A percentile compares a stretch with the other conserved stretches of the same genome.
Conservation (phyloP, 345 rosid genomes). For the Erodium maritimum region DNA sequence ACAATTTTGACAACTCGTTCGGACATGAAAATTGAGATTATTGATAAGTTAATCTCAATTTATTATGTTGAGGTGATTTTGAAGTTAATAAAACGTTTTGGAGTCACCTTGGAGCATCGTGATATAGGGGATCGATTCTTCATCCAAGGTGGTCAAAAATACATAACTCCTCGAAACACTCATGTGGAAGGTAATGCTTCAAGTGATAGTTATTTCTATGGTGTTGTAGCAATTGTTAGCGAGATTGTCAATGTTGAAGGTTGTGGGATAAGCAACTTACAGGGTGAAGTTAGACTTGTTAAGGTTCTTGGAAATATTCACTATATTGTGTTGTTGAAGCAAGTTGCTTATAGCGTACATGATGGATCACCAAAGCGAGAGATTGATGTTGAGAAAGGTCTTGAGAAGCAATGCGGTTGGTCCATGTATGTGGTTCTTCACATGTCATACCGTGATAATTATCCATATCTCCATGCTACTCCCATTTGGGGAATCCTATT, state of each 20-base stretch:
- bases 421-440: too few relatives aligned
- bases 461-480: too few relatives aligned
- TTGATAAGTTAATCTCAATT: constrained; percentile 77
- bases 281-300: constrained; percentile 94
- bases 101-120: constrained; percentile 60
- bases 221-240: constrained; percentile 91
- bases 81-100: constrained; percentile 87
- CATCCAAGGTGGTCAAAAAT: constrained; percentile 74
- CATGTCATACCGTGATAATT: too few relatives aligned
- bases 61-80: constrained; percentile 96
- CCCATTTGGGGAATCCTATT: too few relatives aligned
- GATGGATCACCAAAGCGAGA: too few relatives aligned
- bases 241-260: constrained; percentile 92
- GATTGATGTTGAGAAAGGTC: too few relatives aligned
- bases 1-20: too few relatives aligned
- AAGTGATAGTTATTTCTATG: constrained; percentile 96
- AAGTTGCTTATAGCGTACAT: too few relatives aligned
- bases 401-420: too few relatives aligned
- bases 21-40: constrained; percentile 81
- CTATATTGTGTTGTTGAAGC: too few relatives aligned
- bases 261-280: constrained; percentile 86
- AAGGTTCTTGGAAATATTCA: constrained; percentile 91
- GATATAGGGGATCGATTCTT: constrained; percentile 80
- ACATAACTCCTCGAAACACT: constrained; percentile 86
- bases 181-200: constrained; percentile 98